A percentile compares a stretch with the other conserved stretches of the same genome.
phyloP scores from a whole-genome alignment of 2,329 filamentous ascomycete genomes.

The Sarocladium kiliense region DNA sequence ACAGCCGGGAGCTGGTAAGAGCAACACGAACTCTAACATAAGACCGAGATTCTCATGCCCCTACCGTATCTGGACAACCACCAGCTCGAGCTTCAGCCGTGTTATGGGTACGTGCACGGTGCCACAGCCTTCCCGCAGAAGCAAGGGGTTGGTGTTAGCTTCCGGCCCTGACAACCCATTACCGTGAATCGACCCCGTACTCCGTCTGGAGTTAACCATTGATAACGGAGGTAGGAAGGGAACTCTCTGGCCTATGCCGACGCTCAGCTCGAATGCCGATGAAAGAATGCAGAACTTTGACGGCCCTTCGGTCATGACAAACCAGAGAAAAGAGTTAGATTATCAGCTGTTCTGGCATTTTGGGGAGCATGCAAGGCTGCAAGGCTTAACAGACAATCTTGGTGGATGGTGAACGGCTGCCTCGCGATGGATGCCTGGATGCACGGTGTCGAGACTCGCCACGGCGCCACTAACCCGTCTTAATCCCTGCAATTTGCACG shows the following conservation, averaged over 20 bases:
- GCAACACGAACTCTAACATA: not conserved
- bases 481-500: too few species aligned
- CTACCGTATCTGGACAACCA: not conserved
- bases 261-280: too few species aligned
- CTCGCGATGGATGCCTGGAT: constrained; percentile 8
- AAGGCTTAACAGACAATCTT: constrained; percentile 14
- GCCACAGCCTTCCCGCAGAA: not conserved
- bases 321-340: not conserved
- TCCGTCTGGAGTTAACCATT: not conserved
- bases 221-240: not conserved
- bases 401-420: constrained; percentile 12
- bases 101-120: not conserved
- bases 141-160: not conserved
- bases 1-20: not conserved
- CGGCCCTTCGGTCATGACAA: too few species aligned
- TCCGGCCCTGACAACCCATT: not conserved
- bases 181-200: not conserved
- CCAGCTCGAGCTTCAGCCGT: not conserved
- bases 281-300: not conserved
- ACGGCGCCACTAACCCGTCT: not conserved
- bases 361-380: constrained; percentile 1
- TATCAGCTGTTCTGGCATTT: not conserved
- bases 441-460: not conserved
- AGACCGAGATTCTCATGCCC: not conserved
- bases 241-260: too few species aligned